Evolutionary conservation across 768 basidiomycete species (phyloP), one percentile per base, ranked within the genome.

Genomic region (Lenzites betulinus): DNA sequence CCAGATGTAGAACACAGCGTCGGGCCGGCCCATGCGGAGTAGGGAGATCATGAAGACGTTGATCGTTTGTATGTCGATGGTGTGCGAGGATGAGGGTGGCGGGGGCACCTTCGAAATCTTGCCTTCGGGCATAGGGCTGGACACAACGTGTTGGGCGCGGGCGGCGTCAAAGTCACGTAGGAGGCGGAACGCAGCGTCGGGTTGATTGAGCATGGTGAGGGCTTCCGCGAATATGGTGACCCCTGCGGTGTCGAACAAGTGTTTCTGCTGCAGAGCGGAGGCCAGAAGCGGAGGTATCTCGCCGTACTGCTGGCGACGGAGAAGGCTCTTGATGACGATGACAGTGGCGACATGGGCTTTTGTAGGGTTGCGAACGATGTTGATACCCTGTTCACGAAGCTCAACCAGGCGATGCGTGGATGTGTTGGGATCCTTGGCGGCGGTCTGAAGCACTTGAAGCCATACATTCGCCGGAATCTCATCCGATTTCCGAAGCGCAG

Each of bases 1-100:
- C 88, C 89, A 93, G 1, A 92, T 66, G 43, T 74, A 74, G 69
- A 90, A 87, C 3, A 87, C 79, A 7, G 81, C 74, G 64, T 90
- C 88, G 0, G 88, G 87, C 3, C 89, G 82, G 30, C 78, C 74
- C 20, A 78, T 77, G 22, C 77, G 77, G 25, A 77, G 76, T 42
- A 92, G 76, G 0, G 80, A 64, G 12, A 71, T 69, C 70, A 87
- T 76, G 66, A 86, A 79, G n/a, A 48, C 55, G 16, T 69, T 73
- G 39, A 76, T 25, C 1, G 65, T 36, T 18, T 53, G 62, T 25
- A 43, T 56, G 50, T 67, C 59, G 25, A 67, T 46, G 30, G 30
- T 51, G 11, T 1, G 44, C 33, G 50, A 59, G 52, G 36, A 33
- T 20, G 74, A 33, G 6, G 30, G 30, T 11, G 6, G 30, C 30